Percentiles rank a stretch among this genome's conserved stretches.
phyloP scores from a whole-genome alignment of 2,329 filamentous ascomycete species.

The Penicillium sp. region DNA sequence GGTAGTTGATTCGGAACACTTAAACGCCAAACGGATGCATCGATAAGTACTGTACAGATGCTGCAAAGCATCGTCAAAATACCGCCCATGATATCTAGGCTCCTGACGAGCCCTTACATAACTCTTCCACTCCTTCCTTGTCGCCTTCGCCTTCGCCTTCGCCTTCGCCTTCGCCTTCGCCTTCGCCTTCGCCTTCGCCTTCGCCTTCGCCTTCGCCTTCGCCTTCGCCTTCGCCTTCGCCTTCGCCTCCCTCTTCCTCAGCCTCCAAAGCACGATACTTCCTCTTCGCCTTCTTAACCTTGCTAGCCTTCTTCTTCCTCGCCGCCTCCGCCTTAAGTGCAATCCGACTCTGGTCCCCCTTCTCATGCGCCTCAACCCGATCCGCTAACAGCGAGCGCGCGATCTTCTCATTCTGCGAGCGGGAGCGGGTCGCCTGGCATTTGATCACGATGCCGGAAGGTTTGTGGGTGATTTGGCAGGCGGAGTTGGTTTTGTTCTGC shows the following conservation, averaged over 20 bases:
- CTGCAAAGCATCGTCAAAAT: background rate
- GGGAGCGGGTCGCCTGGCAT: constrained; percentile 82
- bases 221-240: constrained; percentile 1
- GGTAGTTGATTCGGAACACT: background rate
- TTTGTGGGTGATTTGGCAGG: constrained; percentile 84
- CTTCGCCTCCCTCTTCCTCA: constrained; percentile 10
- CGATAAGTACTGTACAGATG: background rate
- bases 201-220: constrained; percentile 9
- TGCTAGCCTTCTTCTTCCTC: constrained; percentile 52
- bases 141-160: constrained; percentile 1
- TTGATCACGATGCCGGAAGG: constrained; percentile 92
- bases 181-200: constrained; percentile 6
- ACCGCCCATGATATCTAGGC: background rate
- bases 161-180: constrained; percentile 6
- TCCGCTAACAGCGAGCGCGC: constrained; percentile 73
- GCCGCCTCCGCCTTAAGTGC: constrained; percentile 80
- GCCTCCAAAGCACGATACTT: constrained; percentile 41
- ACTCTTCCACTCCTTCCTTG: background rate
- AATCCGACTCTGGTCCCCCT: constrained; percentile 70
- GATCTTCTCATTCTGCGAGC: constrained; percentile 79
- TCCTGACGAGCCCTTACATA: background rate
- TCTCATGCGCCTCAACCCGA: constrained; percentile 66
- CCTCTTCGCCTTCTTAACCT: constrained; percentile 41
- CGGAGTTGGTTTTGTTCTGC: constrained; percentile 90
- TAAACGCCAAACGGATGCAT: background rate